Evolutionary conservation across 495 filamentous ascomycete species (phyloP), one percentile per base, ranked within the genome.

Genomic region (Xylona heveae): DNA sequence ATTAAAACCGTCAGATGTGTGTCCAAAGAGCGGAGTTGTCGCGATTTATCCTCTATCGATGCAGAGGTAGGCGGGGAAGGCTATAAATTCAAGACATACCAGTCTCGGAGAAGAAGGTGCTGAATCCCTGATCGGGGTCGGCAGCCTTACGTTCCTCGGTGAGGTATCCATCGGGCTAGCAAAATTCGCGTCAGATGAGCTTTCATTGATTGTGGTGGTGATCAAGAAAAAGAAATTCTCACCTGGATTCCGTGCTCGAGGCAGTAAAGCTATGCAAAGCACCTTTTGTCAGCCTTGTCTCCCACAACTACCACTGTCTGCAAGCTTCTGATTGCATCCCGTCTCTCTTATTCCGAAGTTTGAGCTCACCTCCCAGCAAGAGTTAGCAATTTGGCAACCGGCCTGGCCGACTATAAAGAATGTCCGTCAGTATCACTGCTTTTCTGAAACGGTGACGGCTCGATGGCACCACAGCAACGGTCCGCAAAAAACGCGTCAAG

Each of bases 81-180:
- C 5, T 38, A 17, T 10, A 31, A 17, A 6, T 22, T 8, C 8
- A 17, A 19, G 13, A 37, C 70, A 41, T 78, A 94, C 88, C 88
- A 45, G 88, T 97, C 66, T 97, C 88, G 38, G 90, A 94, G 69
- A 97, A 97, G 71, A 97, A 97, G 51, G 88, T 95, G 70, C 82
- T 92, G 66, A 97, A 97, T 36, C 88, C 88, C 46, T 92, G 81
- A 54, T 95, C 90, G 41, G 82, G 80, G 36, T 92, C 79, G 47
- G 68, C 69, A 41, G 59, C 68, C 62, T 94, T 92, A 61, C 84
- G 82, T 64, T 97, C 90, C 53, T 95, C 85, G 44, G 85, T 95
- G 58, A 97, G 70, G 61, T 79, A 93, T 57, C 88, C 88, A 72
- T 97, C 88, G 47, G 88, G 83, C 88, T 97, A 61, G 34, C 37